Base-by-base conservation (phyloP, 1,284 basidiomycete genomes). In the Rhodofomes roseus region DNA sequence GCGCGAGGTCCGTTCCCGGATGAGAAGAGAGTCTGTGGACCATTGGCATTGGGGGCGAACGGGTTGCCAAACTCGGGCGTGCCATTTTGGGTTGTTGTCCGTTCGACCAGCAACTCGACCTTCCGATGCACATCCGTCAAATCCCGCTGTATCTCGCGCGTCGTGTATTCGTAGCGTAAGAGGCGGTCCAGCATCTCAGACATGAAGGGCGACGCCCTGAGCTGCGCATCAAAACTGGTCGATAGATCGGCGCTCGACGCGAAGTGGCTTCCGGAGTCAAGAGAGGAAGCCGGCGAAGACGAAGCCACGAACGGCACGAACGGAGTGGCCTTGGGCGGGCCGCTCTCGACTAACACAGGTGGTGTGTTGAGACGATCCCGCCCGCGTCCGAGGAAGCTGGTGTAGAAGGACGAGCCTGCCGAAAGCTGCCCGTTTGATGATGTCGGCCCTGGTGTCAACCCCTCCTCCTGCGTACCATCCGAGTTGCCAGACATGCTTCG, bases 51-150 rank as follows among this genome's bases (percentile, higher is more conserved):
- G 5, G 78, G 68, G 27, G 89, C 84, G 68, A 92, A 92, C 0
- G 90, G 90, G 67, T 92, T 85, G 70, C 88, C 87, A 77, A 92
- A 92, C 65, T 91, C 88, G 20, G 86, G 86, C 57, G 86, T 81
- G 16, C 73, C 71, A 55, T 59, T 62, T 57, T 63, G 20, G 40
- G 69, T 74, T 44, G 74, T 61, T 8, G 82, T 80, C 40, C 87
- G 83, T 61, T 93, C 90, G 41, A 93, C 77, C 56, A 94, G 79
- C 14, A 92, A 69, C 68, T 87, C 84, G 57, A 94, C 83, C 74
- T 93, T 93, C 68, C 84, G 83, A 62, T 87, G 83, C 51, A 95
- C 79, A 67, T 92, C 89, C 7, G 78, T 78, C 40, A 94, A 77
- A 66, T 92, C 87, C 7, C 85, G 81, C 67, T 89, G 87, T 53